Evolutionary conservation across 2,329 filamentous ascomycete species (phyloP).

Genomic region (Fusarium nanum): DNA sequence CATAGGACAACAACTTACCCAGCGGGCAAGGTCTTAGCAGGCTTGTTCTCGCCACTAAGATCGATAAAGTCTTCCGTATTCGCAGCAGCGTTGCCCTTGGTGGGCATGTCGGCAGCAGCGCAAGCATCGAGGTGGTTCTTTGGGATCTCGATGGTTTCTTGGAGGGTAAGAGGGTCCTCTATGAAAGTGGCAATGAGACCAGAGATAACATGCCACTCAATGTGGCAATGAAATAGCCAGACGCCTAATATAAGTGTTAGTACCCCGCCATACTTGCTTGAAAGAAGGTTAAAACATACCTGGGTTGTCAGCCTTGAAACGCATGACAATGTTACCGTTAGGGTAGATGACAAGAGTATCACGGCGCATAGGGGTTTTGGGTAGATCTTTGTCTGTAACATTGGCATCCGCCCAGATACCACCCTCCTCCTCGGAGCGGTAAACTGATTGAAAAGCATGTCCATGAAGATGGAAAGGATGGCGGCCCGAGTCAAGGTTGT

Average conservation of each 20-base stretch:
- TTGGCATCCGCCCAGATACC: conserved; percentile 63
- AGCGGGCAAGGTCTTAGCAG: conserved; percentile 67
- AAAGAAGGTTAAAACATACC: conserved; percentile 52
- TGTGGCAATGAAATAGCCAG: conserved; percentile 84
- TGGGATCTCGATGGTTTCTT: conserved; percentile 71
- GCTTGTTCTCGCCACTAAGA: conserved; percentile 68
- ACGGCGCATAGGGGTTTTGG: conserved; percentile 70
- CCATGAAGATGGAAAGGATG: conserved; percentile 86
- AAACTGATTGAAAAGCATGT: conserved; percentile 76
- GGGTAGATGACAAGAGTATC: conserved; percentile 76
- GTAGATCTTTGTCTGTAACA: conserved; percentile 59
- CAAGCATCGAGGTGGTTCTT: conserved; percentile 69
- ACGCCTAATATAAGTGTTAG: conserved; percentile 55
- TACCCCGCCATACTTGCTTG: no score
- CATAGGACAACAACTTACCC: conserved; percentile 58
- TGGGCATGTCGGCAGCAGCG: conserved; percentile 61
- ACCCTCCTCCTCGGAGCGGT: conserved; percentile 68
- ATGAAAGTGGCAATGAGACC: conserved; percentile 74
- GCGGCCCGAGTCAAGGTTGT: conserved; percentile 77
- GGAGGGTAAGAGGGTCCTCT: conserved; percentile 72
- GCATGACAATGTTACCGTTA: conserved; percentile 75
- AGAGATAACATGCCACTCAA: conserved; percentile 79
- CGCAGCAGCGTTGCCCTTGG: conserved; percentile 78
- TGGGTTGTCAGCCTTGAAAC: conserved; percentile 74
- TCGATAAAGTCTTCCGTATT: conserved; percentile 75